Percentiles rank a stretch among this genome's conserved stretches.
phyloP scores from a whole-genome alignment of 129 eudicot species.

The Escallonia herrerae region DNA sequence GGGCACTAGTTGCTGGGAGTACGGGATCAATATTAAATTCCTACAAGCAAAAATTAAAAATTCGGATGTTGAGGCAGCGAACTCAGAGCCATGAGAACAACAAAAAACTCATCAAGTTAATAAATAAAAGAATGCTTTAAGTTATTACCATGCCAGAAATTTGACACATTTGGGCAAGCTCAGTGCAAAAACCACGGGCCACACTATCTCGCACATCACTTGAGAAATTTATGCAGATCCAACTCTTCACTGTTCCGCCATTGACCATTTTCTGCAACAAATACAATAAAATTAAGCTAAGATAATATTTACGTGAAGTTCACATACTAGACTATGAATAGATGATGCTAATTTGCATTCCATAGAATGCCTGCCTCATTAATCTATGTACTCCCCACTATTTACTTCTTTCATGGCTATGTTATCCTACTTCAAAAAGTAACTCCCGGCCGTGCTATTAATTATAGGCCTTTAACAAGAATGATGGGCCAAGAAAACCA shows the following conservation, averaged over 20 bases:
- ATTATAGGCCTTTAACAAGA: too few relatives aligned
- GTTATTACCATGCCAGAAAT: constrained; percentile 85
- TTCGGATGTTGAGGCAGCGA: neutral
- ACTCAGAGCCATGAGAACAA: neutral
- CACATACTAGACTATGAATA: neutral
- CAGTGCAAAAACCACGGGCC: constrained; percentile 57
- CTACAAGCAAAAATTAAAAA: constrained; percentile 23
- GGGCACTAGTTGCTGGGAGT: constrained; percentile 49
- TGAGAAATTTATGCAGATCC: constrained; percentile 81
- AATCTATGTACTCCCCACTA: too few relatives aligned
- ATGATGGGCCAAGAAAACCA: too few relatives aligned
- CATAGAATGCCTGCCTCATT: too few relatives aligned
- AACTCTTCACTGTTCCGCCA: constrained; percentile 63
- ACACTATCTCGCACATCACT: constrained; percentile 57
- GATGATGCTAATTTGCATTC: too few relatives aligned
- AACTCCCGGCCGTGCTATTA: too few relatives aligned
- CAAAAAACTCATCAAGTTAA: too few relatives aligned
- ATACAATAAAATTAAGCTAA: neutral
- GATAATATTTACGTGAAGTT: neutral
- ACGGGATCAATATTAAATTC: constrained; percentile 66
- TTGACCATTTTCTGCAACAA: constrained; percentile 72
- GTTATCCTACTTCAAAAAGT: too few relatives aligned
- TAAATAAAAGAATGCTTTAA: neutral
- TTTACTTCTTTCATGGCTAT: too few relatives aligned
- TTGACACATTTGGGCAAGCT: constrained; percentile 83